Conservation (phyloP, 2,329 filamentous ascomycete genomes). For the Hortaea sp. region DNA sequence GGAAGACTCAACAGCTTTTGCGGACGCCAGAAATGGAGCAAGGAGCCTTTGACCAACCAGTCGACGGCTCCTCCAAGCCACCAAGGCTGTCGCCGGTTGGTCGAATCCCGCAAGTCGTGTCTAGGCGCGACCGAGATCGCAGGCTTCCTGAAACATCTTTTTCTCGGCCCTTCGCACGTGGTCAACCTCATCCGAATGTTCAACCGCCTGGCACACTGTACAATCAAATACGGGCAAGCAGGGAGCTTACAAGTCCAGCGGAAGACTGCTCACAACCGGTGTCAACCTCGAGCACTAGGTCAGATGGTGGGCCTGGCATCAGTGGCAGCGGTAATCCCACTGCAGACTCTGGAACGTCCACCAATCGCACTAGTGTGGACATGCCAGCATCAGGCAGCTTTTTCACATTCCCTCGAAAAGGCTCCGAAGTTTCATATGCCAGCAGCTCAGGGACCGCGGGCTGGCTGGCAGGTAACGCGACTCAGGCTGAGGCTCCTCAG, state of each 20-base stretch:
- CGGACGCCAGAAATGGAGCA: slow-evolving; percentile 5
- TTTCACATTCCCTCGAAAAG: slow-evolving; percentile 61
- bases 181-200: slow-evolving; percentile 29
- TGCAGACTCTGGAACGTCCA: slow-evolving; percentile 14
- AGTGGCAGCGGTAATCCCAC: slow-evolving; percentile 13
- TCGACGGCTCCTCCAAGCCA: slow-evolving; percentile 34
- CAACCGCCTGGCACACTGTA: slow-evolving; percentile 18
- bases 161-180: slow-evolving; percentile 62
- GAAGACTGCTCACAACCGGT: slow-evolving; percentile 17
- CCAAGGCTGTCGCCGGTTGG: slow-evolving; percentile 65
- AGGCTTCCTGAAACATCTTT: slow-evolving; percentile 68
- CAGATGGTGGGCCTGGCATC: slow-evolving; percentile 11
- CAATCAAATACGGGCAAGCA: slow-evolving; percentile 19
- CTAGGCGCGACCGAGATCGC: slow-evolving; percentile 51
- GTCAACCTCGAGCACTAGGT: slow-evolving; percentile 19
- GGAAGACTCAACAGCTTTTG: background rate
- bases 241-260: slow-evolving; percentile 22
- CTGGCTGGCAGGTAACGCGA: slow-evolving; percentile 21
- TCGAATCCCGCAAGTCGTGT: slow-evolving; percentile 74
- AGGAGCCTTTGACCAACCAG: slow-evolving; percentile 26
- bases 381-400: slow-evolving; percentile 46
- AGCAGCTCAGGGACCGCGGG: slow-evolving; percentile 54
- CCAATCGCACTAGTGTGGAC: slow-evolving; percentile 17
- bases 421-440: slow-evolving; percentile 49
- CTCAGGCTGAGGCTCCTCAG: slow-evolving; percentile 6